phyloP scores from a whole-genome alignment of 768 basidiomycete genomes.

The Amanita brunnescens region DNA sequence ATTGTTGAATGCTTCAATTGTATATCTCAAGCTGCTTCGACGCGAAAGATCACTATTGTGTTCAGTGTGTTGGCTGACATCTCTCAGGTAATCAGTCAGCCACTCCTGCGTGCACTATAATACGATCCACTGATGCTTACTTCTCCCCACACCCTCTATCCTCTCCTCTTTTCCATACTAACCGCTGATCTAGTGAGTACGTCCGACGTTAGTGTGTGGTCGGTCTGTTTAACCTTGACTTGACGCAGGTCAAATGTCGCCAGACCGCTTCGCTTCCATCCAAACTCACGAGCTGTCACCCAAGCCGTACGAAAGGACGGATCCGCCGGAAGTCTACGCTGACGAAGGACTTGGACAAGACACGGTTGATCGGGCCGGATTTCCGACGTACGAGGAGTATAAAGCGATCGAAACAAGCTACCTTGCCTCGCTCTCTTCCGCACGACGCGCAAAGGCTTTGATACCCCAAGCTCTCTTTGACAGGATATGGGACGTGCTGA shows the following conservation, averaged over 20 bases:
- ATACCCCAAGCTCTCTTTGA: slow-evolving; percentile 66
- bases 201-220: background rate
- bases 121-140: background rate
- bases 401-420: slow-evolving; percentile 50
- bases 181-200: background rate
- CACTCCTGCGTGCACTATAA: background rate
- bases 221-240: background rate
- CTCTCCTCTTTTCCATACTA: background rate
- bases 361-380: slow-evolving; percentile 29
- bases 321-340: background rate
- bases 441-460: slow-evolving; percentile 56
- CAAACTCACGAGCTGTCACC: background rate
- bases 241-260: background rate
- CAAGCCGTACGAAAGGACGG: slow-evolving; percentile 1
- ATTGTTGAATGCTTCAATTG: background rate
- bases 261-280: background rate
- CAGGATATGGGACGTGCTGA: slow-evolving; percentile 60
- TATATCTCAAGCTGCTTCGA: background rate
- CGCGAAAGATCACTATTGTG: too few species aligned
- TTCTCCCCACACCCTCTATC: background rate
- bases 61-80: slow-evolving; percentile 4
- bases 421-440: slow-evolving; percentile 45
- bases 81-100: background rate
- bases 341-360: background rate
- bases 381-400: slow-evolving; percentile 57